Evolutionary conservation across 768 basidiomycete genomes (phyloP).

Genomic region (Kwoniella sp.): DNA sequence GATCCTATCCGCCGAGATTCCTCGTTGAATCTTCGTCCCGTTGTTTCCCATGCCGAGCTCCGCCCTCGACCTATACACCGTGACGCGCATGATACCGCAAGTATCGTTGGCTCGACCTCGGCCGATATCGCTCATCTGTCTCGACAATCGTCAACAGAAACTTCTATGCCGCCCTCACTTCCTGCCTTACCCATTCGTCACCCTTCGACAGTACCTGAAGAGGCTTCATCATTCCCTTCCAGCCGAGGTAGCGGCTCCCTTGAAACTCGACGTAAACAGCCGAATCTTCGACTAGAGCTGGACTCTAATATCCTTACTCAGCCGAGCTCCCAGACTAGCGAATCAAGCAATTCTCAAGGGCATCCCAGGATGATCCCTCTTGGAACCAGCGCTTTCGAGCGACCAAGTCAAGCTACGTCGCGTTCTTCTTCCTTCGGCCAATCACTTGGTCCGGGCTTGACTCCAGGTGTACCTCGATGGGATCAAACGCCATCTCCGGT

Average conservation of each 20-base stretch:
- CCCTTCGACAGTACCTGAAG: slow-evolving; percentile 40
- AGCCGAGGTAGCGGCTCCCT: slow-evolving; percentile 36
- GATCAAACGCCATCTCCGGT: slow-evolving; percentile 54
- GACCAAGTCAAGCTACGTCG: slow-evolving; percentile 33
- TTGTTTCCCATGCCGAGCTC: slow-evolving; percentile 40
- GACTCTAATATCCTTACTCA: slow-evolving; percentile 39
- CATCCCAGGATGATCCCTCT: slow-evolving; percentile 24
- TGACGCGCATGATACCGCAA: slow-evolving; percentile 16
- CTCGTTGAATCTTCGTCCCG: slow-evolving; percentile 31
- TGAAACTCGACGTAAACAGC: slow-evolving; percentile 52
- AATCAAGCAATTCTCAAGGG: slow-evolving; percentile 14
- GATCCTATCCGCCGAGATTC: slow-evolving; percentile 29
- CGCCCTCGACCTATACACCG: slow-evolving; percentile 15
- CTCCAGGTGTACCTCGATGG: slow-evolving; percentile 48
- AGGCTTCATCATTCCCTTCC: slow-evolving; percentile 21
- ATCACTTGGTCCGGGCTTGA: slow-evolving; percentile 40
- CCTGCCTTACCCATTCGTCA: slow-evolving; percentile 20
- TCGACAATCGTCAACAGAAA: slow-evolving; percentile 21
- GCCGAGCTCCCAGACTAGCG: slow-evolving; percentile 18
- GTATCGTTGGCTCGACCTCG: slow-evolving; percentile 31
- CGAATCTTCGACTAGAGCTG: slow-evolving; percentile 51
- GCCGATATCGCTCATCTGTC: slow-evolving; percentile 36
- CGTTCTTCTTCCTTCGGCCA: slow-evolving; percentile 40
- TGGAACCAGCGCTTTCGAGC: slow-evolving; percentile 10
- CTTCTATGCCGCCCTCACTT: slow-evolving; percentile 25